These are phyloP conservation scores for Xylaria multiplex DNA, from an alignment of 2,329 filamentous ascomycete genomes.

Conservation along the genomic window DNA sequence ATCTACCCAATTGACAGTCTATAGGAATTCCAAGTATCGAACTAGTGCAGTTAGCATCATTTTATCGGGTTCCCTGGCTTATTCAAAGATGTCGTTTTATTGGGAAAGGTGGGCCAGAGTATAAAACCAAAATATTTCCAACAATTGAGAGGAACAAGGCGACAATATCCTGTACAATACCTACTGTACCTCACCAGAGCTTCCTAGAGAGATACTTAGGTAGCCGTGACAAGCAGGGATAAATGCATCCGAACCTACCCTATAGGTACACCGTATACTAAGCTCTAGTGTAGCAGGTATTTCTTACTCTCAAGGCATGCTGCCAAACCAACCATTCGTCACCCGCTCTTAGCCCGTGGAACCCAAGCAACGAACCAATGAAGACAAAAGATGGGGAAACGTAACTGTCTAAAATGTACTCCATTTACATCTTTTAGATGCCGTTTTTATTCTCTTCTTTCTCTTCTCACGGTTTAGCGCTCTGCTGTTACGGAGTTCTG, in stretches of 20 bases:
- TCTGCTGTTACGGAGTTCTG: not conserved
- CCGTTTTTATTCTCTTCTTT: not conserved
- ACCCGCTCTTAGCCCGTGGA: conserved; percentile 4
- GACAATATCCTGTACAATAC: conserved; percentile 8
- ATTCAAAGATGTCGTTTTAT: not conserved
- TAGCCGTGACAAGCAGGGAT: conserved; percentile 30
- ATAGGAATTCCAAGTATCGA: conserved; percentile 7
- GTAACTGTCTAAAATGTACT: not conserved
- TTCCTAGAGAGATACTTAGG: conserved; percentile 8
- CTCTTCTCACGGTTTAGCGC: not conserved
- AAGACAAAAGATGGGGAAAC: not conserved
- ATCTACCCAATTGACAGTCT: conserved; percentile 5
- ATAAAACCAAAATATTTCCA: conserved; percentile 15
- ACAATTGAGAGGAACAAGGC: conserved; percentile 11
- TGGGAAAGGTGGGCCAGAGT: not conserved
- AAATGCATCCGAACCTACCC: conserved; percentile 24
- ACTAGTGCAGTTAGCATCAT: not conserved
- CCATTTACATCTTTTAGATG: not conserved
- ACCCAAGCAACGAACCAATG: not conserved
- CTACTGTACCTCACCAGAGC: conserved; percentile 13
- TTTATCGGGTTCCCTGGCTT: not conserved
- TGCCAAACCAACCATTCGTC: conserved; percentile 14
- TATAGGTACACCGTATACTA: conserved; percentile 20
- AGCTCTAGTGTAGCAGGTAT: not conserved
- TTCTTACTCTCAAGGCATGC: conserved; percentile 10